Evolutionary conservation across 1,284 basidiomycete species (phyloP).

Genomic region (Retiboletus flavoniger): DNA sequence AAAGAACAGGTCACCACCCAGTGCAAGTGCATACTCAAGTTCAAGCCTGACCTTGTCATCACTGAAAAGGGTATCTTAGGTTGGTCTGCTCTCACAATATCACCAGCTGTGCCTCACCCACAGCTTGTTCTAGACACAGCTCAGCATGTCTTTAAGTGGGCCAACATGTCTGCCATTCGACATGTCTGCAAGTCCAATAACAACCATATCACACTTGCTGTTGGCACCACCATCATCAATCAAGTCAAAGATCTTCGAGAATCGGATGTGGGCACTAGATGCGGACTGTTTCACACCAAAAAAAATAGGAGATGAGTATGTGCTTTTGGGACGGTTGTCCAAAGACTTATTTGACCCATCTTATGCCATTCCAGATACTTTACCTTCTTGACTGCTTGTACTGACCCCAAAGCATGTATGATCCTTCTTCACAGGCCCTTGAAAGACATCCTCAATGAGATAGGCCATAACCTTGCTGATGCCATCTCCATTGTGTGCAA

Average conservation of each 20-base stretch:
- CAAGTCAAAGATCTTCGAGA: constrained; percentile 94
- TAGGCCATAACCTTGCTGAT: constrained; percentile 96
- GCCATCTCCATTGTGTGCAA: constrained; percentile 98
- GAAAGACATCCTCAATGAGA: constrained; percentile 98
- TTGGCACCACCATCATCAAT: constrained; percentile 96
- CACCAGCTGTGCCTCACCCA: background rate
- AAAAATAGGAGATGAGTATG: constrained; percentile 94
- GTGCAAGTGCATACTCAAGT: constrained; percentile 86
- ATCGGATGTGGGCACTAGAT: constrained; percentile 87
- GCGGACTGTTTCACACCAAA: constrained; percentile 94
- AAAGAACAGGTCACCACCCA: constrained; percentile 95
- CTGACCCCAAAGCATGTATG: constrained; percentile 95
- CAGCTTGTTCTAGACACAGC: constrained; percentile 68
- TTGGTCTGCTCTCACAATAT: constrained; percentile 35
- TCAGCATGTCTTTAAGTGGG: constrained; percentile 88
- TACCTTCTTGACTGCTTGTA: constrained; percentile 92
- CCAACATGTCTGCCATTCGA: constrained; percentile 89
- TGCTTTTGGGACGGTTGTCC: too few species aligned
- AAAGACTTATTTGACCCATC: background rate
- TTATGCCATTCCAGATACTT: constrained; percentile 70
- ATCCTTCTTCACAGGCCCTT: constrained; percentile 97
- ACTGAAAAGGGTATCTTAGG: constrained; percentile 98
- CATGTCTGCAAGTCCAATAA: constrained; percentile 98
- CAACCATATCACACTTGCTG: constrained; percentile 95
- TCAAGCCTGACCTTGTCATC: constrained; percentile 94